Evolutionary conservation across 164 flowering plant species (phyloP).

Genomic region (Chimonanthus praecox): DNA sequence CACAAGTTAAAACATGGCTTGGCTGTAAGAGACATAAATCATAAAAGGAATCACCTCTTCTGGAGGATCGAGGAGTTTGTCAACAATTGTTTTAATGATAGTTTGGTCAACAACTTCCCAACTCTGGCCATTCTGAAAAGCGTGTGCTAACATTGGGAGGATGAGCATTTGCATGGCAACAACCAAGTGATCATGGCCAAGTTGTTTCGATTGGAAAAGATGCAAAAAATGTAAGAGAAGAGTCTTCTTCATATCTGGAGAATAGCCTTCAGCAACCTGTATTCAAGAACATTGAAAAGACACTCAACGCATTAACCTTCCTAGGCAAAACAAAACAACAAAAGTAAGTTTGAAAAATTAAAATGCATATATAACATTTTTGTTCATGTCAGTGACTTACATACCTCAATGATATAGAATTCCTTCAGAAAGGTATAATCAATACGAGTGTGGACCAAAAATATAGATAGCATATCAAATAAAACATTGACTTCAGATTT

Average conservation of each 20-base stretch:
- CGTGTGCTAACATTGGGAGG: constrained; percentile 97
- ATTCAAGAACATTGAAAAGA: background rate
- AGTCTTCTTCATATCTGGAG: constrained; percentile 74
- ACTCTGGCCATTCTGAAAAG: constrained; percentile 85
- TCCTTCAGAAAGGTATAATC: constrained; percentile 98
- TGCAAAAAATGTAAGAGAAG: constrained; percentile 75
- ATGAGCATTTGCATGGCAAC: constrained; percentile 97
- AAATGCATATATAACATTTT: no score
- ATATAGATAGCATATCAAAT: constrained; percentile 92
- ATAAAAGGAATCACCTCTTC: constrained; percentile 65
- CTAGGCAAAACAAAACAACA: background rate
- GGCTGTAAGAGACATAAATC: background rate
- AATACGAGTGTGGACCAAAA: constrained; percentile 78
- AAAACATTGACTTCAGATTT: constrained; percentile 81
- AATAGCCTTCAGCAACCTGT: constrained; percentile 96
- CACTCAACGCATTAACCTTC: background rate
- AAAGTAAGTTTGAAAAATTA: background rate
- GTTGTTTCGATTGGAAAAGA: constrained; percentile 85
- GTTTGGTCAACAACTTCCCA: constrained; percentile 94
- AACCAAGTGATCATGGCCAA: constrained; percentile 89
- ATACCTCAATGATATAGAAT: constrained; percentile 95
- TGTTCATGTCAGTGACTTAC: background rate
- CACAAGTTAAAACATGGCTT: background rate
- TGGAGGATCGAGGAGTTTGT: constrained; percentile 97
- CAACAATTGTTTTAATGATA: constrained; percentile 87